A percentile compares a stretch with the other conserved stretches of the same genome.
phyloP scores from a whole-genome alignment of 2,329 filamentous ascomycete species.

The Stagonosporopsis cucurbitacearum region DNA sequence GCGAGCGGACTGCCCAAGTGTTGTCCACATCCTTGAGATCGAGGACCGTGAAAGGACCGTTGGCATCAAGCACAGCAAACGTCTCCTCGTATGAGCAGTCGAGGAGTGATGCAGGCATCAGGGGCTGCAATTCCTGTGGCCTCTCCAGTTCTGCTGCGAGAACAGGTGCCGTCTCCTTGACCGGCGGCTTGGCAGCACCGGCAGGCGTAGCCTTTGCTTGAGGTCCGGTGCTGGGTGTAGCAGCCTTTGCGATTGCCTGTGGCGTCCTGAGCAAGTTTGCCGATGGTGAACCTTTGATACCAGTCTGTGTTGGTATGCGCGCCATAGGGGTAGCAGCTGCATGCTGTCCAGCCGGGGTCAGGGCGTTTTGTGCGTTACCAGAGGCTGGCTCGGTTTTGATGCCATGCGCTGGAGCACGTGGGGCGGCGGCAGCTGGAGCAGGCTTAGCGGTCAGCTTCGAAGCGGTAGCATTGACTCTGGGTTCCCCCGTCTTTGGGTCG shows the following conservation, averaged over 20 bases:
- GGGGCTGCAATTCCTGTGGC: slow-evolving; percentile 36
- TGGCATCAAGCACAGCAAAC: slow-evolving; percentile 41
- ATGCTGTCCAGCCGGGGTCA: slow-evolving; percentile 44
- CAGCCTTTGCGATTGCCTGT: slow-evolving; percentile 42
- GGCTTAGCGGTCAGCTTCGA: slow-evolving; percentile 33
- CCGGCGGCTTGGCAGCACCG: slow-evolving; percentile 32
- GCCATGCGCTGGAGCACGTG: slow-evolving; percentile 34
- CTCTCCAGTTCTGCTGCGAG: slow-evolving; percentile 25
- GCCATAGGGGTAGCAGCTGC: slow-evolving; percentile 47
- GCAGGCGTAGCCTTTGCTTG: slow-evolving; percentile 44
- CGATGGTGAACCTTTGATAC: slow-evolving; percentile 47
- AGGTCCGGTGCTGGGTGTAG: slow-evolving; percentile 42
- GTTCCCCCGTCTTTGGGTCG: slow-evolving; percentile 53
- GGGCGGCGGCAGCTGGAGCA: slow-evolving; percentile 21
- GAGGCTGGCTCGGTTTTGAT: slow-evolving; percentile 46
- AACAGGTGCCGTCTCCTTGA: slow-evolving; percentile 34
- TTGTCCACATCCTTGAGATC: slow-evolving; percentile 47
- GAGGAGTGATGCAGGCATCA: slow-evolving; percentile 37
- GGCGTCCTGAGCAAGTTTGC: slow-evolving; percentile 49
- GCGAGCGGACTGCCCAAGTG: slow-evolving; percentile 43
- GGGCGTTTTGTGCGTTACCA: slow-evolving; percentile 39
- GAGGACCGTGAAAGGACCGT: slow-evolving; percentile 40
- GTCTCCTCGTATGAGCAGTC: slow-evolving; percentile 45
- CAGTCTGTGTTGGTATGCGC: slow-evolving; percentile 46
- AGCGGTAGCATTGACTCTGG: slow-evolving; percentile 34